These are phyloP conservation scores for Gremmenia infestans DNA, from an alignment of 2,329 filamentous ascomycete genomes.

Conservation along the genomic window DNA sequence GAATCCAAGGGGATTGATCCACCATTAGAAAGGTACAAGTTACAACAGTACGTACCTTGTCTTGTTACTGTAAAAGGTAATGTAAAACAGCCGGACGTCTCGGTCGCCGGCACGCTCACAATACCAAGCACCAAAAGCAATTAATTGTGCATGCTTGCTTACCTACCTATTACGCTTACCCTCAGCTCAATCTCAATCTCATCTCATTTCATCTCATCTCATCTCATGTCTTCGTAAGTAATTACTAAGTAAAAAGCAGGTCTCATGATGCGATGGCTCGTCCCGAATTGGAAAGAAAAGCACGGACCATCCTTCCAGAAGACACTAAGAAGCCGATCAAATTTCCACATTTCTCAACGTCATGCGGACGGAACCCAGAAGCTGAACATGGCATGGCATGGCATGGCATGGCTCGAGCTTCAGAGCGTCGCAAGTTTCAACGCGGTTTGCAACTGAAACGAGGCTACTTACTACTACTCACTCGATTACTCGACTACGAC, in stretches of 20 bases:
- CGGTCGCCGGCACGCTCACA: neutral
- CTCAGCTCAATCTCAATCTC: too few relatives aligned
- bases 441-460: neutral
- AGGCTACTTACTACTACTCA: too few relatives aligned
- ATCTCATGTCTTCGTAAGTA: too few relatives aligned
- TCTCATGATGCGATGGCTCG: too few relatives aligned
- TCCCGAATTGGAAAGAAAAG: neutral
- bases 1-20: too few relatives aligned
- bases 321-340: conserved; percentile 11
- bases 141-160: neutral
- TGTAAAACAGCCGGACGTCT: neutral
- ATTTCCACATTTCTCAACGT: neutral
- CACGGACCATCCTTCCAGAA: conserved; percentile 11
- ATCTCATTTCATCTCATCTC: too few relatives aligned
- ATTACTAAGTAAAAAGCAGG: too few relatives aligned
- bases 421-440: neutral
- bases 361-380: neutral
- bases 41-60: too few relatives aligned
- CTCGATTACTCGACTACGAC: neutral
- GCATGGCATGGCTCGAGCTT: neutral
- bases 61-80: neutral
- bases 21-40: too few relatives aligned
- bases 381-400: too few relatives aligned
- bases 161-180: neutral
- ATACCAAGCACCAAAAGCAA: neutral